These are phyloP conservation scores for Penicillium hordei DNA, from an alignment of 2,329 filamentous ascomycete genomes.

Conservation along the genomic window DNA sequence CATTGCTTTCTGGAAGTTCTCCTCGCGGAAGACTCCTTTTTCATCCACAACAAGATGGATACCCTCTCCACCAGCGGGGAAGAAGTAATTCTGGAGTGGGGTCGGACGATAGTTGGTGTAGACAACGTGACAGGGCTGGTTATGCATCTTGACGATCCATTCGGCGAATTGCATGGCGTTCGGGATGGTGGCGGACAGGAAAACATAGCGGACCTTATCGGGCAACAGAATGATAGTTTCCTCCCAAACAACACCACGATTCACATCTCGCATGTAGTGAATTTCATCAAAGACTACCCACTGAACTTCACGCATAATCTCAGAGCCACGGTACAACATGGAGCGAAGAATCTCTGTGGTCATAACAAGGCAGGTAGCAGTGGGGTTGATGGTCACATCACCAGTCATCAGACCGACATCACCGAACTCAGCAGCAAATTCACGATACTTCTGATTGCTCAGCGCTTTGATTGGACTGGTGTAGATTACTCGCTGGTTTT, in stretches of 20 bases:
- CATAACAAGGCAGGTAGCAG: constrained; percentile 97
- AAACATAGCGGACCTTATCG: constrained; percentile 98
- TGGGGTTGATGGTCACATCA: constrained; percentile 98
- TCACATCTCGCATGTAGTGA: constrained; percentile 91
- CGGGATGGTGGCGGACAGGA: constrained; percentile 95
- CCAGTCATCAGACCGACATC: constrained; percentile 98
- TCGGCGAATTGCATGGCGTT: constrained; percentile 99
- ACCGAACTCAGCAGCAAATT: constrained; percentile 92
- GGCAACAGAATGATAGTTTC: constrained; percentile 97
- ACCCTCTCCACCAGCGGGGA: constrained; percentile 86
- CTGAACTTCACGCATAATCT: constrained; percentile 98
- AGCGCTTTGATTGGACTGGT: constrained; percentile 98
- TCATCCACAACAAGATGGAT: constrained; percentile 95
- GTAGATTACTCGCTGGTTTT: constrained; percentile 98
- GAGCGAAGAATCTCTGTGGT: constrained; percentile 98
- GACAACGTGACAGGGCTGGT: constrained; percentile 96
- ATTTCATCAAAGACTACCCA: constrained; percentile 99
- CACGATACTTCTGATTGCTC: constrained; percentile 97
- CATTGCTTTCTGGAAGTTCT: constrained; percentile 98
- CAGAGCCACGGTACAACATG: constrained; percentile 96
- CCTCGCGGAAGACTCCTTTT: constrained; percentile 91
- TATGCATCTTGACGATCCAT: constrained; percentile 98
- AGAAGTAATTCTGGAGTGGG: constrained; percentile 96
- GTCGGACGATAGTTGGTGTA: constrained; percentile 98
- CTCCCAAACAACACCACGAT: constrained; percentile 94